Conservation (phyloP, 1,139 yeast genomes). For the Blastobotrys apis region DNA sequence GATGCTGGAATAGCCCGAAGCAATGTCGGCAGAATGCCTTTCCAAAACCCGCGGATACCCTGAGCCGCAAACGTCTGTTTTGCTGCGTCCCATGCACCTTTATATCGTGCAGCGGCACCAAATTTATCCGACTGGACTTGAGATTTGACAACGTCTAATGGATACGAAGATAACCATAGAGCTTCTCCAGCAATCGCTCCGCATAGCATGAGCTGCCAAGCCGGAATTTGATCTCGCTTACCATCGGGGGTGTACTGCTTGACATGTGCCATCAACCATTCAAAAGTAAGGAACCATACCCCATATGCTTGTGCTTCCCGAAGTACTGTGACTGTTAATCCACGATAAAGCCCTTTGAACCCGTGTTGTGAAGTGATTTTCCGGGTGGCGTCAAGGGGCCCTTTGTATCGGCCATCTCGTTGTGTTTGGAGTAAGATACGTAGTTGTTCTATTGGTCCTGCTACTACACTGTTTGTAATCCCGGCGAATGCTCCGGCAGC, state of each 20-base stretch:
- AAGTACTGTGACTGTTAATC: constrained; percentile 53
- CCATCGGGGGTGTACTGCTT: constrained; percentile 8
- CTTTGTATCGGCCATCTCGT: constrained; percentile 38
- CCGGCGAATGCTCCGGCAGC: constrained; percentile 76
- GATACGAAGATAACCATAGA: constrained; percentile 67
- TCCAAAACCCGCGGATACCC: constrained; percentile 64
- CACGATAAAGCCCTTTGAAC: constrained; percentile 54
- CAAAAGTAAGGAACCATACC: constrained; percentile 75
- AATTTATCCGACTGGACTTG: constrained; percentile 65
- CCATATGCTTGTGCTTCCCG: constrained; percentile 81
- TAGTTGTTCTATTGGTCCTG: constrained; percentile 73
- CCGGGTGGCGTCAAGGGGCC: constrained; percentile 47
- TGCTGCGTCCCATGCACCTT: constrained; percentile 46
- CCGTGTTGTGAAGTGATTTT: constrained; percentile 50
- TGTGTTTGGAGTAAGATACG: constrained; percentile 67
- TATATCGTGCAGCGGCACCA: constrained; percentile 45
- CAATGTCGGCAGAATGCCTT: constrained; percentile 66
- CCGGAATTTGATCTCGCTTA: constrained; percentile 49
- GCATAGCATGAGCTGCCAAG: constrained; percentile 55
- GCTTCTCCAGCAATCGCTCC: constrained; percentile 75
- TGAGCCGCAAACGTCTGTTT: constrained; percentile 42
- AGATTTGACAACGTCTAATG: constrained; percentile 66
- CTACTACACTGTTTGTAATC: constrained; percentile 64
- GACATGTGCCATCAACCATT: constrained; percentile 45
- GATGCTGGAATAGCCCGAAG: constrained; percentile 69